Percentiles rank a stretch among this genome's conserved stretches.
Evolutionary conservation across 148 eudicot species (phyloP).

Genomic region (Persicaria tinctoria): DNA sequence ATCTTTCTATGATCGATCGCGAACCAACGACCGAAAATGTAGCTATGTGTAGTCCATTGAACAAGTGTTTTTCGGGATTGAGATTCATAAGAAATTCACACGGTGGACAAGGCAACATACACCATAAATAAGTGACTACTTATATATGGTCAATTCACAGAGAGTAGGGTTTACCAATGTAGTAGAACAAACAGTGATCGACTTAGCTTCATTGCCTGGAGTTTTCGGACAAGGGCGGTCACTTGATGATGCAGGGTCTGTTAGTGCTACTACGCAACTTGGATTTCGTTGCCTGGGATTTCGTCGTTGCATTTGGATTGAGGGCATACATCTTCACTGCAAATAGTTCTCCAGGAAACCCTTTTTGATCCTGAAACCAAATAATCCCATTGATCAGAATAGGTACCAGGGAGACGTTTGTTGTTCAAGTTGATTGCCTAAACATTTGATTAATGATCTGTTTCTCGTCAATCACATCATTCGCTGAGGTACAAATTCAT

Average conservation of each 20-base stretch:
- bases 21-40: too few relatives aligned
- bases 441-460: neutral
- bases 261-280: conserved; percentile 28
- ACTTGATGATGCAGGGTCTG: conserved; percentile 58
- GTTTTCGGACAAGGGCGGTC: neutral
- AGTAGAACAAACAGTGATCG: neutral
- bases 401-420: neutral
- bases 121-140: too few relatives aligned
- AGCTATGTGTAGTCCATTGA: too few relatives aligned
- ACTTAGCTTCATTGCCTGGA: neutral
- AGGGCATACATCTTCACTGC: conserved; percentile 90
- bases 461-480: neutral
- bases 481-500: too few relatives aligned
- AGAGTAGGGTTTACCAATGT: neutral
- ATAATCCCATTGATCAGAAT: neutral
- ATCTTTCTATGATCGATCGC: too few relatives aligned
- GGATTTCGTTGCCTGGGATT: conserved; percentile 23
- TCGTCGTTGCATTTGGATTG: conserved; percentile 51
- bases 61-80: too few relatives aligned
- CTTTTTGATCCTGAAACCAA: conserved; percentile 63
- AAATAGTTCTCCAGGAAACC: conserved; percentile 69
- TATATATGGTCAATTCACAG: too few relatives aligned
- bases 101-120: too few relatives aligned
- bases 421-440: neutral
- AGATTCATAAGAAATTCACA: too few relatives aligned